Base-by-base conservation (phyloP, 2,329 filamentous ascomycete genomes). In the Curvularia verruculosa region DNA sequence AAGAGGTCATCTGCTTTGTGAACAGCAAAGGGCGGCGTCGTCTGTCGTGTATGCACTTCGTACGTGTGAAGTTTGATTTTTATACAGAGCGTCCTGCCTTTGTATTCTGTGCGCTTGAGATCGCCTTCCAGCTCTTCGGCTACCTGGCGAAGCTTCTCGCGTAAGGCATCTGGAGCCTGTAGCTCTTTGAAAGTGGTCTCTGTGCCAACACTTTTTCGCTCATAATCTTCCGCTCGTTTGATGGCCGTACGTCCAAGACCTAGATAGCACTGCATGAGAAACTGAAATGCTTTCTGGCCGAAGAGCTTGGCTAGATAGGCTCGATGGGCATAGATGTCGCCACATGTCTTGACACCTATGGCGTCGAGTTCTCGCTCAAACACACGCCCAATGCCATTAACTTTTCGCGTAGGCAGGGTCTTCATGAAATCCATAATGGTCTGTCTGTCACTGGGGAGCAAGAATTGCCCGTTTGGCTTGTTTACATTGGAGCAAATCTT, bases 401-500 rank as follows among this genome's bases (percentile, higher is more conserved):
- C 90, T 72, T 97, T 97, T 31, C 95, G 85, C 0, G 92, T 92
- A 0, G 93, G 89, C 23, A 99, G 80, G 28, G 88, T 84, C 10
- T 84, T 83, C 89, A 98, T 96, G 71, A 97, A 98, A 0, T 83
- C 79, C 84, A 98, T 87, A 58, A 99, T 92, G 0, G 86, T 83
- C 24, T 80, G 78, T 9, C 93, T 84, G 39, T 96, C 88, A 50
- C 84, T 90, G 0, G 89, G 83, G 1, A 98, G 80, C 9, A 85
- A 78, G 66, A 89, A 98, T 71, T 98, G 95, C 0, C 95, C 95
- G 67, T 99, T 96, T 0, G 95, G 95, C 72, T 99, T 99, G 77
- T 98, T 97, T 75, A 89, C 86, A 72, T 99, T 97, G 18, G 92
- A 96, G 67, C 90, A 92, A 29, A 99, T 96, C 77, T 99, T 99